Base-by-base conservation (phyloP, 345 rosid genomes). In the Angophora floribunda region DNA sequence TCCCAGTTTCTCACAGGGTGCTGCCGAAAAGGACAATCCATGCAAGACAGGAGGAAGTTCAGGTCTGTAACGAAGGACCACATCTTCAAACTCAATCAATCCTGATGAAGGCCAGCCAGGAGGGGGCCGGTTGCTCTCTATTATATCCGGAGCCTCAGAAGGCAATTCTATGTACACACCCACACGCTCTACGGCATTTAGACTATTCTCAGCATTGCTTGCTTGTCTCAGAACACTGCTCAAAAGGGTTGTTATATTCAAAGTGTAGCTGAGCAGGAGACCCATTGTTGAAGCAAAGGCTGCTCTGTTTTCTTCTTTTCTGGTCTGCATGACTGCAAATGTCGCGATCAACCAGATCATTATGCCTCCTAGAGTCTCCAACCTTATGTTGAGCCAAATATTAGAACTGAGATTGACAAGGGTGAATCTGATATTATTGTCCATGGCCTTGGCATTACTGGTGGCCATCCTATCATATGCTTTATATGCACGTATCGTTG, bases 281-380 rank as follows among this genome's bases (percentile, higher is more conserved):
- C 99, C 99, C 99, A 98, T 96, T 52, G 94, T 94, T 32, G 99
- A 96, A 59, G 99, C 97, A 93, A 91, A 96, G 86, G 89, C 92
- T 86, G 94, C 94, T 89, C 91, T 95, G 90, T 96, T 93, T 63
- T 93, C 96, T 47, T 95, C 89, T 89, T 87, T 95, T 85, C 94
- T 97, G 87, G 94, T 96, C 89, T 94, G 96, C 93, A 97, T 91
- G 89, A 97, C 98, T n/a, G 99, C 98, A 85, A 96, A 95, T 16
- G 98, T 96, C 80, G 98, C 99, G 59, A 95, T 97, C 90, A 97
- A 90, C 99, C 98, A 98, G 91, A 98, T 98, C 96, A 98, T 98
- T 85, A 98, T 85, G 88, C 99, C 98, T 85, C 99, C 99, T 87
- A 98, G 88, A 78, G 96, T 93, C 92, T 95, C 98, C 89, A 95